A percentile compares a stretch with the other conserved stretches of the same genome.
phyloP scores from a whole-genome alignment of 2,329 filamentous ascomycete genomes.

The Colletotrichum musae region DNA sequence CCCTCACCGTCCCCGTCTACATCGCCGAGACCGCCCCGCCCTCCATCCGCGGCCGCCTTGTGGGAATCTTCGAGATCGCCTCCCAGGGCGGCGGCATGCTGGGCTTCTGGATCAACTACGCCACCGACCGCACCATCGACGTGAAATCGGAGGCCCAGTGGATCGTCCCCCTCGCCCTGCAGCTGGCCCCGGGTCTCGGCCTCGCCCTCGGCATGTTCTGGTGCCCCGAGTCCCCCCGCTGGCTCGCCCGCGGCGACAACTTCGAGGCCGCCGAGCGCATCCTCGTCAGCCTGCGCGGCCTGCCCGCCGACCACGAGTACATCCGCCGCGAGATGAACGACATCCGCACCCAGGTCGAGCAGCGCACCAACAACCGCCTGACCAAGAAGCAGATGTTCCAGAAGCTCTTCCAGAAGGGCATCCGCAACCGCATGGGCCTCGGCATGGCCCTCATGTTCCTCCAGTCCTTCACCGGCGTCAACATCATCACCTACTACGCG shows the following conservation, averaged over 20 bases:
- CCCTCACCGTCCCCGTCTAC: slow-evolving; percentile 62
- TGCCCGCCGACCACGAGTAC: slow-evolving; percentile 39
- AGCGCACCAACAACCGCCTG: slow-evolving; percentile 52
- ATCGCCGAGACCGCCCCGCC: slow-evolving; percentile 61
- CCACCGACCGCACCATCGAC: slow-evolving; percentile 40
- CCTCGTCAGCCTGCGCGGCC: slow-evolving; percentile 53
- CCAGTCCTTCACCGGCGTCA: slow-evolving; percentile 59
- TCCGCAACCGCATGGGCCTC: slow-evolving; percentile 63
- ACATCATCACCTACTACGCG: slow-evolving; percentile 73
- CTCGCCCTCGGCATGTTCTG: slow-evolving; percentile 53
- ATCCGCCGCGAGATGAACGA: slow-evolving; percentile 66
- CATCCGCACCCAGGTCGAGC: slow-evolving; percentile 70
- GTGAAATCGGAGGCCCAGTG: slow-evolving; percentile 49
- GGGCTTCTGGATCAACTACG: slow-evolving; percentile 59
- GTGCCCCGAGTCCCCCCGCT: slow-evolving; percentile 57
- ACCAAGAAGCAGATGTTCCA: slow-evolving; percentile 48
- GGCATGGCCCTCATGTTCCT: slow-evolving; percentile 66
- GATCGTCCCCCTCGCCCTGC: slow-evolving; percentile 59
- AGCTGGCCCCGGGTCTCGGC: slow-evolving; percentile 56
- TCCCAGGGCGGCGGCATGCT: slow-evolving; percentile 61
- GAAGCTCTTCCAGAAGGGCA: slow-evolving; percentile 54
- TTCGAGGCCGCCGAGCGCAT: slow-evolving; percentile 57
- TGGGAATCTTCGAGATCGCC: slow-evolving; percentile 67
- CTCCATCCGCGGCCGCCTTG: slow-evolving; percentile 64
- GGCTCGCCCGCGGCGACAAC: slow-evolving; percentile 52